A percentile compares a stretch with the other conserved stretches of the same genome.
Conservation (phyloP, 768 basidiomycete species). For the Mycena metata region DNA sequence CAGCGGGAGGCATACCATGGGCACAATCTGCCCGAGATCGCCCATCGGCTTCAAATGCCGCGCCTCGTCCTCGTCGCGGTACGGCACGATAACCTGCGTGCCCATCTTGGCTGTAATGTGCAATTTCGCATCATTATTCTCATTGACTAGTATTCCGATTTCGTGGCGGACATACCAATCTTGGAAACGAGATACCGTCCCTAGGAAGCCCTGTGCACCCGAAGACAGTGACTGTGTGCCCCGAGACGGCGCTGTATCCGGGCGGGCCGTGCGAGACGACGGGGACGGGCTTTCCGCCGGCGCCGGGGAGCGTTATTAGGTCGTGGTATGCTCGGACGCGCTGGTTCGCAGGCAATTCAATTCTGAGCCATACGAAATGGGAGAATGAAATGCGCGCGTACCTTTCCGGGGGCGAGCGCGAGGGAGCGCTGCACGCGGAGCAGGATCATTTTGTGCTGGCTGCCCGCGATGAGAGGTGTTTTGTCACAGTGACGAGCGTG, state of each 20-base stretch:
- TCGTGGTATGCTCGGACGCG: too few relatives aligned
- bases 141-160: too few relatives aligned
- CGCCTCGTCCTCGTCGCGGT: conserved; percentile 94
- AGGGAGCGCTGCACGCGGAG: conserved; percentile 68
- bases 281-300: conserved; percentile 71
- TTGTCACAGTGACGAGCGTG: not conserved
- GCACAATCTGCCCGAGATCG: conserved; percentile 95
- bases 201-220: conserved; percentile 96
- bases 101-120: conserved; percentile 80
- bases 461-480: conserved; percentile 43
- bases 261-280: conserved; percentile 83
- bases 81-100: conserved; percentile 94
- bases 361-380: too few relatives aligned
- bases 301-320: conserved; percentile 68
- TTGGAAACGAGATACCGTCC: conserved; percentile 93
- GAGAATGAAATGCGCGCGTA: conserved; percentile 42
- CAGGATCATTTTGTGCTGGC: conserved; percentile 48
- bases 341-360: too few relatives aligned
- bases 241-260: conserved; percentile 89
- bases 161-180: conserved; percentile 68
- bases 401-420: conserved; percentile 64
- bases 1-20: conserved; percentile 79
- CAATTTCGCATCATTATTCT: not conserved
- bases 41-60: conserved; percentile 93
- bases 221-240: conserved; percentile 96